phyloP scores from a whole-genome alignment of 2,329 filamentous ascomycete genomes.

The Helicocarpus griseus region DNA sequence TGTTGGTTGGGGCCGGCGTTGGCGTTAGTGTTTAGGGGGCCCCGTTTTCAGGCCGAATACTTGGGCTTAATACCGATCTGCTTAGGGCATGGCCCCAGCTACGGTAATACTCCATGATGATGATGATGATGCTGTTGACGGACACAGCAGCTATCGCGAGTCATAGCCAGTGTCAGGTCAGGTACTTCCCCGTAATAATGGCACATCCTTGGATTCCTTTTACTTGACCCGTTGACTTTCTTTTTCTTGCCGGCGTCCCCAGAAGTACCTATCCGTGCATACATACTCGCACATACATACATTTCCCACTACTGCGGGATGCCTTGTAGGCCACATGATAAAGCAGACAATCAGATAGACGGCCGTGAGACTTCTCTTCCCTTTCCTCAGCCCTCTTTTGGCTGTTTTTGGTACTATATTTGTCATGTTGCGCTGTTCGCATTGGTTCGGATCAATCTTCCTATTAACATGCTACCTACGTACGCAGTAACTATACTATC shows the following conservation, averaged over 20 bases:
- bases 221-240: no score
- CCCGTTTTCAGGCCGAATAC: neutral
- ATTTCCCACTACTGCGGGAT: no score
- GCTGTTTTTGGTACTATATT: neutral
- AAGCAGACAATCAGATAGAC: no score
- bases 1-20: neutral
- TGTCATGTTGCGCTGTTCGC: neutral
- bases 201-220: no score
- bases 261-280: no score
- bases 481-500: neutral
- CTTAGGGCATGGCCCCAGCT: neutral
- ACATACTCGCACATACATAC: no score
- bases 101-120: neutral
- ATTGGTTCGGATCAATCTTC: neutral
- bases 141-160: neutral
- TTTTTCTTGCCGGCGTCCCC: no score
- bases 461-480: neutral
- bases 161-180: neutral
- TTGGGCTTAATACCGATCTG: neutral
- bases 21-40: neutral
- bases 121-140: no score
- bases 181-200: no score
- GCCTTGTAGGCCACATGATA: no score
- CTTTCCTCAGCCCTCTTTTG: neutral
- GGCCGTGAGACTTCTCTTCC: neutral